Conservation (phyloP, 2,329 filamentous ascomycete genomes). For the Hypoxylon sp. region DNA sequence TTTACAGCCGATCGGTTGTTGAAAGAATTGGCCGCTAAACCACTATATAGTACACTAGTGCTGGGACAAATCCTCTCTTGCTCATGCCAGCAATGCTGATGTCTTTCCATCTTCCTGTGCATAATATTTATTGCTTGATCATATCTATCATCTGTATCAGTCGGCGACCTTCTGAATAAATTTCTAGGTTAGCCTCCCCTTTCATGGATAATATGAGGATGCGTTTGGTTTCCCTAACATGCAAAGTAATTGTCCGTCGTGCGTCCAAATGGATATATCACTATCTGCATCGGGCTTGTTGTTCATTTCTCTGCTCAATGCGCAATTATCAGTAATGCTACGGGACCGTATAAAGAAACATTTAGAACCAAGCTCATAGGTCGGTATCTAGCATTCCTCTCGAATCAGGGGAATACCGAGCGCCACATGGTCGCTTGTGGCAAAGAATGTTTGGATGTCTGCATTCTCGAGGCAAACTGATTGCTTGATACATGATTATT, state of each 20-base stretch:
- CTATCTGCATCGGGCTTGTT: neutral
- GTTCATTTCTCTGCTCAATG: neutral
- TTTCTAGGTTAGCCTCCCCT: too few species aligned
- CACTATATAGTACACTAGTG: too few species aligned
- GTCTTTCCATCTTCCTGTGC: too few species aligned
- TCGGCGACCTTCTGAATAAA: too few species aligned
- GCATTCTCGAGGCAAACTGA: neutral
- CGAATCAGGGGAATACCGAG: neutral
- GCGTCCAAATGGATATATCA: neutral
- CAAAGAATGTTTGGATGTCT: neutral
- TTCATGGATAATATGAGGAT: too few species aligned
- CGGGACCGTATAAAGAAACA: neutral
- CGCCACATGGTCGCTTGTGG: neutral
- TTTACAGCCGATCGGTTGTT: constrained; percentile 16
- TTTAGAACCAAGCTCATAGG: neutral
- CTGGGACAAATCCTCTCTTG: too few species aligned
- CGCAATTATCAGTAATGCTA: neutral
- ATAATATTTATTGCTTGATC: too few species aligned
- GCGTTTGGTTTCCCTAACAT: too few species aligned
- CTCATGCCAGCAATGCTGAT: too few species aligned
- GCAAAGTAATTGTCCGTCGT: neutral
- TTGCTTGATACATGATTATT: neutral
- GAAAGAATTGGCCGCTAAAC: neutral
- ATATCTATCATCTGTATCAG: too few species aligned
- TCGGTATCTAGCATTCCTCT: neutral